Evolutionary conservation across 2,329 filamentous ascomycete genomes (phyloP), one percentile per base, ranked within the genome.

Genomic region (Fusarium sp.): DNA sequence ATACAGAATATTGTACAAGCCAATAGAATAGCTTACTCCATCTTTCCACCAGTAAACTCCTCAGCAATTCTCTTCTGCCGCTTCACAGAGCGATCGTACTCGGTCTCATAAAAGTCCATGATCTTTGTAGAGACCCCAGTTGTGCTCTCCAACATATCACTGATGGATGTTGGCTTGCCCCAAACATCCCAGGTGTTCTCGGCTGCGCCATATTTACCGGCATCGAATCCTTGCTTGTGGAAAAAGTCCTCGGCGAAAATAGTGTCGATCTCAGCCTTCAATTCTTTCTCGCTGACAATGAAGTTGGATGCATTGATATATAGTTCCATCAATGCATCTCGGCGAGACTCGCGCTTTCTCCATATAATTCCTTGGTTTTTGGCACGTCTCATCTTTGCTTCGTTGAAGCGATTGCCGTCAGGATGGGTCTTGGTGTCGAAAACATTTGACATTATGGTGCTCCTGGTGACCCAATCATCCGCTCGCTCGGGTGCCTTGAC

Each of bases 251-350:
- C 88, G 18, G 88, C 86, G 81, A 98, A 99, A n/a, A 91, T 85
- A 67, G 85, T 82, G 23, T 97, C 91, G 59, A 98, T 90, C 70
- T 89, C 87, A 18, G 84, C 84, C 72, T 92, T 87, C 34, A 99
- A 86, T 78, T 97, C 91, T 52, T 86, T 82, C 78, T 97, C 94
- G 25, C 87, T 90, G 19, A 93, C 90, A 77, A 99, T 98, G 81
- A 98, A 99, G 41, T 88, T 84, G 26, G 91, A 88, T 7, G 96
- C 94, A 73, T 94, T 92, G 82, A 96, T 92, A 81, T 99, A 99
- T 14, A 99, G 86, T 62, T 93, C 90, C 80, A 97, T 93, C 30
- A 99, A 82, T 18, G 90, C 87, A 70, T 95, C 89, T 65, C 88
- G 85, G 52, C 91, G 88, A 55, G 85, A 84, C 61, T 89, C 85